Base-by-base conservation (phyloP, 345 rosid species). In the Salix arbutifolia region DNA sequence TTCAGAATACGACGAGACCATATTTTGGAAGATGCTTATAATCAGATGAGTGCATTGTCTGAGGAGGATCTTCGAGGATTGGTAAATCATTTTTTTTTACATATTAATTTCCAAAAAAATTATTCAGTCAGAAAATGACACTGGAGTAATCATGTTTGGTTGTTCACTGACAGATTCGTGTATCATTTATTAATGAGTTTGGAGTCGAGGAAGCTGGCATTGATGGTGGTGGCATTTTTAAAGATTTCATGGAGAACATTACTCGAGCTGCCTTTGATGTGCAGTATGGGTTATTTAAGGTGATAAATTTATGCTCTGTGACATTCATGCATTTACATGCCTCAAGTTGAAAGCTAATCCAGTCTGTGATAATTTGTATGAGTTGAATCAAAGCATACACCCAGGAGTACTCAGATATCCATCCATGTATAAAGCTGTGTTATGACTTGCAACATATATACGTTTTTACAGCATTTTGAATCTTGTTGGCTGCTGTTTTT, bases 131-230 rank as follows among this genome's bases (percentile, higher is more conserved):
- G 65, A 30, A 68, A 67, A 64, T 72, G 76, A 69, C 50, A 71
- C 30, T 62, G 33, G 68, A 19, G 19, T 70, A 77, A 73, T 77
- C 65, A 38, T 2, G 76, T 78, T 81, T 60, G 8, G 74, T 74
- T 83, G 70, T 75, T 80, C 28, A 52, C 80, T 40, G 48, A 82
- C 88, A 96, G 99, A 94, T 96, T 81, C 99, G 99, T 13, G 98
- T 96, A 72, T 77, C 95, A 79, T 96, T 92, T 71, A 92, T 96
- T 75, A 96, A 96, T 80, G 99, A 96, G 86, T 89, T 92, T 78
- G 99, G 99, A 83, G 99, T 91, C 70, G 99, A 96, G 89, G 99
- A 96, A 86, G 99, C 99, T 87, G 99, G 99, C 70, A 94, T 96
- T 77, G 99, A 96, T 85, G 99, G 99, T 73, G 99, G 98, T 80